Conservation (phyloP, 2,329 filamentous ascomycete species). For the Cercospora nicotianae region DNA sequence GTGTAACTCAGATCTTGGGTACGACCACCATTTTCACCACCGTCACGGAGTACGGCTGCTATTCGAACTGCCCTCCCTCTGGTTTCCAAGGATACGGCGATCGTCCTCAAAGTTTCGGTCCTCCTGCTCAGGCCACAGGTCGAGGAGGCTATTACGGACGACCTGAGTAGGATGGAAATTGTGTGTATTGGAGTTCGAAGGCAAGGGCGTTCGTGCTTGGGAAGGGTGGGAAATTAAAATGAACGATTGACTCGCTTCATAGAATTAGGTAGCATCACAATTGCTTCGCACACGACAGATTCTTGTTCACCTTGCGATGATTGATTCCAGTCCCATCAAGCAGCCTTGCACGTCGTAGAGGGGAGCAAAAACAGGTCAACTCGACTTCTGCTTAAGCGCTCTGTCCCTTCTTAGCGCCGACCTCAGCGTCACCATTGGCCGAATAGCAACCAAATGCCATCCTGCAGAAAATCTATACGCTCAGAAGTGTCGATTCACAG, state of each 20-base stretch:
- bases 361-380: neutral
- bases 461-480: neutral
- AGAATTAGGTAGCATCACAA: neutral
- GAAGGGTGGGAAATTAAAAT: neutral
- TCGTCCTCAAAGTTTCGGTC: constrained; percentile 19
- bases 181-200: neutral
- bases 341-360: neutral
- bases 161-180: neutral
- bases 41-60: constrained; percentile 27
- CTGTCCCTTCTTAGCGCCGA: neutral
- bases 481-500: neutral
- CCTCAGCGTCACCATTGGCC: neutral
- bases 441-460: neutral
- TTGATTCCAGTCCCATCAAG: neutral
- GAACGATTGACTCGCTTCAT: neutral
- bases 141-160: neutral
- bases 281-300: neutral
- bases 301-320: neutral
- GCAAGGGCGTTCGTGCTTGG: neutral
- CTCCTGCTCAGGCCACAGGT: constrained; percentile 12
- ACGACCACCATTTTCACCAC: constrained; percentile 31
- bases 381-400: neutral
- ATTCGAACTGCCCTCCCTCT: constrained; percentile 23
- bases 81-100: constrained; percentile 16
- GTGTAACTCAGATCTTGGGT: constrained; percentile 27